phyloP scores from a whole-genome alignment of 257 asterid genomes.

The Nicotiana tomentosiformis region DNA sequence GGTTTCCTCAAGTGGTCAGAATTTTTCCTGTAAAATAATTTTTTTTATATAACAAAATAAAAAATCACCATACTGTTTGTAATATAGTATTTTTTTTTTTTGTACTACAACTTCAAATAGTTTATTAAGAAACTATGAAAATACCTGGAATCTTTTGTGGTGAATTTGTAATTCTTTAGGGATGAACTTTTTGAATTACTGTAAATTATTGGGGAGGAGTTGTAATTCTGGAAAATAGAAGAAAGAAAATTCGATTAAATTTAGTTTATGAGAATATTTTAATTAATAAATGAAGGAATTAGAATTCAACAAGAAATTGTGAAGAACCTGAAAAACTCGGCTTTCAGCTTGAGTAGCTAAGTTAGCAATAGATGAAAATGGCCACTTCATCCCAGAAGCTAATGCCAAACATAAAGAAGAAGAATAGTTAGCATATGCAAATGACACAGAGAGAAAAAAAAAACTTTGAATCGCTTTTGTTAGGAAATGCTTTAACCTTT shows the following conservation, averaged over 20 bases:
- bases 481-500: too few relatives aligned
- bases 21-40: not conserved
- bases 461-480: too few relatives aligned
- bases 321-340: not conserved
- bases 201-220: not conserved
- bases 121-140: not conserved
- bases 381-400: slow-evolving; percentile 10
- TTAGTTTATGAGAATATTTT: not conserved
- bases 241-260: not conserved
- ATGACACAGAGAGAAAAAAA: too few relatives aligned
- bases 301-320: not conserved
- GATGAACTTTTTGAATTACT: not conserved
- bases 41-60: not conserved
- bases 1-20: not conserved
- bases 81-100: not conserved
- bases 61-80: not conserved
- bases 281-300: not conserved
- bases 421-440: not conserved
- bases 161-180: not conserved
- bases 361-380: not conserved
- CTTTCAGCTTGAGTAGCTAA: not conserved
- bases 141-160: not conserved
- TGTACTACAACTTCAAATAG: too few relatives aligned
- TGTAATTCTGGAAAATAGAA: not conserved
- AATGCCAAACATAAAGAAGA: not conserved